These are phyloP conservation scores for Saccharomyces uvarum DNA, from an alignment of 1,139 yeast genomes.

Conservation along the genomic window DNA sequence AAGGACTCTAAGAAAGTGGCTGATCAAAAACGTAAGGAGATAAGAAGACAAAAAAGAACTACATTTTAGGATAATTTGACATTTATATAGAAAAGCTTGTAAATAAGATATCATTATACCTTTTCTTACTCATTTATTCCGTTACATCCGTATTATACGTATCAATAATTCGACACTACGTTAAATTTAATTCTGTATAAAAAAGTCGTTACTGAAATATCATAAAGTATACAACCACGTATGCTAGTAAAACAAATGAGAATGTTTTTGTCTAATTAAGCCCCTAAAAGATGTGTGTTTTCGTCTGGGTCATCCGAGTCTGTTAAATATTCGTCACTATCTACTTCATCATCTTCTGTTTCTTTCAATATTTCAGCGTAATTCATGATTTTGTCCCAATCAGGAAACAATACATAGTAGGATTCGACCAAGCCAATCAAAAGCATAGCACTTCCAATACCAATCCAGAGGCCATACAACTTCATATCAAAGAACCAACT, in stretches of 20 bases:
- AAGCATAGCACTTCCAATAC: conserved; percentile 69
- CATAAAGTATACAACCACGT: neutral
- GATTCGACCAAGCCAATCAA: conserved; percentile 59
- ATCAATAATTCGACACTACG: conserved; percentile 2
- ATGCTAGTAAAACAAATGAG: neutral
- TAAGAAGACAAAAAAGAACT: conserved; percentile 35
- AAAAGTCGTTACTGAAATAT: neutral
- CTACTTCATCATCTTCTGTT: conserved; percentile 31
- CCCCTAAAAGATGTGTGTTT: conserved; percentile 9
- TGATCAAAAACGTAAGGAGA: conserved; percentile 37
- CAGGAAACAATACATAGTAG: conserved; percentile 41
- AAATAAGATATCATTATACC: neutral
- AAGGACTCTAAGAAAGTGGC: conserved; percentile 40
- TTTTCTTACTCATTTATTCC: neutral
- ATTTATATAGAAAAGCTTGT: conserved; percentile 6
- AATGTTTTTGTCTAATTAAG: neutral
- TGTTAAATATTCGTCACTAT: conserved; percentile 21
- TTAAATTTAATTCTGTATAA: neutral
- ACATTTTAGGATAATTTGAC: conserved; percentile 4
- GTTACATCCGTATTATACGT: neutral
- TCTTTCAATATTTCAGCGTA: conserved; percentile 39
- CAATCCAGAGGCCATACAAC: conserved; percentile 79
- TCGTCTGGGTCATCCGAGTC: conserved; percentile 23
- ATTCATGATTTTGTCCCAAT: conserved; percentile 46
- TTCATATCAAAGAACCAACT: conserved; percentile 49